Conservation (phyloP, 1,284 basidiomycete species). For the Tilletiaria anomala region DNA sequence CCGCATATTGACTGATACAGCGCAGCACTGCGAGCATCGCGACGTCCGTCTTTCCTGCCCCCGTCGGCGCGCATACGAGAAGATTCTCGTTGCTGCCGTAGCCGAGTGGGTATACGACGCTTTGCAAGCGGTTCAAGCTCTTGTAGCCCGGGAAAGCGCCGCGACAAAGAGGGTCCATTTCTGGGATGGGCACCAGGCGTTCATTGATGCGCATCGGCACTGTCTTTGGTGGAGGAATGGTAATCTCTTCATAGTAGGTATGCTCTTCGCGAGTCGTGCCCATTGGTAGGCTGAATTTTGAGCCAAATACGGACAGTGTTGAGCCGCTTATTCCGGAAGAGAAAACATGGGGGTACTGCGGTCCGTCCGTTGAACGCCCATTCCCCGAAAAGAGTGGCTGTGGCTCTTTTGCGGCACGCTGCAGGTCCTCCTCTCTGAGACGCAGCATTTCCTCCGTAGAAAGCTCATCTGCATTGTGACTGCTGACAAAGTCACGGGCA, state of each 20-base stretch:
- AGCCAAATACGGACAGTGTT: conserved; percentile 57
- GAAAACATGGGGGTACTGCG: conserved; percentile 73
- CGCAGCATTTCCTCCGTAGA: conserved; percentile 49
- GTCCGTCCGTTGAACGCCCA: conserved; percentile 48
- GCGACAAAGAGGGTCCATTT: conserved; percentile 62
- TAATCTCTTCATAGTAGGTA: conserved; percentile 55
- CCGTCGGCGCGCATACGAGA: conserved; percentile 50
- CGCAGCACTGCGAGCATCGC: conserved; percentile 88
- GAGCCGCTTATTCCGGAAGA: conserved; percentile 52
- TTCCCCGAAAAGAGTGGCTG: conserved; percentile 53
- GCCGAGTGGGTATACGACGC: conserved; percentile 82
- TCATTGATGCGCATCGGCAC: conserved; percentile 64
- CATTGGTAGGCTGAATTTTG: conserved; percentile 63
- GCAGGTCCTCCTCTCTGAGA: conserved; percentile 54
- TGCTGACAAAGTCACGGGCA: conserved; percentile 6
- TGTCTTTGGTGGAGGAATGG: conserved; percentile 67
- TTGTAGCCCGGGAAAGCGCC: conserved; percentile 85
- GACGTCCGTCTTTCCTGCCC: conserved; percentile 86
- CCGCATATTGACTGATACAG: conserved; percentile 61
- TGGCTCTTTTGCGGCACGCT: conserved; percentile 47
- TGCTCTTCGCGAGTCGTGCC: conserved; percentile 59
- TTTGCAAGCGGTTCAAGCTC: conserved; percentile 84
- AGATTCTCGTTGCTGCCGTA: conserved; percentile 92
- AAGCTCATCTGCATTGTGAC: conserved; percentile 27
- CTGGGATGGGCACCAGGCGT: conserved; percentile 56